These are phyloP conservation scores for Elsinoe australis DNA, from an alignment of 2,329 filamentous ascomycete genomes.

Conservation along the genomic window DNA sequence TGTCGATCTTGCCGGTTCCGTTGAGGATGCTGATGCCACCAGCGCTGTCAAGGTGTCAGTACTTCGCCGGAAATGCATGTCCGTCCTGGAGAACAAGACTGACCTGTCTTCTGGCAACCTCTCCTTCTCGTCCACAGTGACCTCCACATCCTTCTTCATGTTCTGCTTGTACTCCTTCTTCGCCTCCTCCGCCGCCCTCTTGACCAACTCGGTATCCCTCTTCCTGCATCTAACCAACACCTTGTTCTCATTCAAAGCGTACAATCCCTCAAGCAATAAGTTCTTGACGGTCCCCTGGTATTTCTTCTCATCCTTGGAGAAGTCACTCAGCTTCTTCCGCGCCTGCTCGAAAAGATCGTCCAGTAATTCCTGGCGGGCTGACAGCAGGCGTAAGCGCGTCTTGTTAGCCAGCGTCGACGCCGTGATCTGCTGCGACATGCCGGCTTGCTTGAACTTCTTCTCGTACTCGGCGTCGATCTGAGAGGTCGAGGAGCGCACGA, in stretches of 20 bases:
- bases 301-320: slow-evolving; percentile 61
- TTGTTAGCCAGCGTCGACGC: slow-evolving; percentile 95
- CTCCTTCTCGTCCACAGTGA: slow-evolving; percentile 69
- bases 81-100: slow-evolving; percentile 35
- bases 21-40: slow-evolving; percentile 78
- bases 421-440: slow-evolving; percentile 98
- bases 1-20: slow-evolving; percentile 85
- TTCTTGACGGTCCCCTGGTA: slow-evolving; percentile 72
- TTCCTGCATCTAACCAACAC: slow-evolving; percentile 68
- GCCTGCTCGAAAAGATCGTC: slow-evolving; percentile 82
- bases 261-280: slow-evolving; percentile 81
- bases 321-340: slow-evolving; percentile 59
- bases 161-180: slow-evolving; percentile 77
- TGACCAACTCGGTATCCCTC: slow-evolving; percentile 66
- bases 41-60: slow-evolving; percentile 49
- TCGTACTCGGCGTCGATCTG: slow-evolving; percentile 88
- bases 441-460: slow-evolving; percentile 98
- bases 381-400: slow-evolving; percentile 80
- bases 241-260: slow-evolving; percentile 75
- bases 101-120: slow-evolving; percentile 75
- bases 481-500: slow-evolving; percentile 89
- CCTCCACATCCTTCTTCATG: slow-evolving; percentile 56
- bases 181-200: slow-evolving; percentile 70
- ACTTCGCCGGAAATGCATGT: background rate
- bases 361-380: slow-evolving; percentile 80